Evolutionary conservation across 169 alveolate genomes (phyloP), one percentile per base, ranked within the genome.

Genomic region (Babesia sp.): DNA sequence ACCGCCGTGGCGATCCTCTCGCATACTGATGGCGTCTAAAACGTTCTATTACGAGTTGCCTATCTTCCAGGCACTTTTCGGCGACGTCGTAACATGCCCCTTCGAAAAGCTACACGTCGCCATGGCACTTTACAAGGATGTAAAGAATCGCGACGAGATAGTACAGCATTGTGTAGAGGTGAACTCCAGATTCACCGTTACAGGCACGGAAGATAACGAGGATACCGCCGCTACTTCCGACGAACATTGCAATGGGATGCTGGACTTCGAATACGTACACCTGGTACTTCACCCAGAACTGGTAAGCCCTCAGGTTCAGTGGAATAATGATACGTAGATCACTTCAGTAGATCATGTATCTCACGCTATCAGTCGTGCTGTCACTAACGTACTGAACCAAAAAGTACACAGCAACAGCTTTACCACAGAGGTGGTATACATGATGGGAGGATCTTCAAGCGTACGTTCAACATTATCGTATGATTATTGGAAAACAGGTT

Each of bases 391-490:
- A 55, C 50, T 78, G 34, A 78, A 56, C 69, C 51, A 44, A 31
- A 78, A 78, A 55, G 60, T 69, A 36, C 73, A 56, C 41, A 51
- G 74, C 48, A 66, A 67, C 48, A 54, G 33, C 75, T 48, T 78
- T 48, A 36, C 74, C 24, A 60, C 86, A 8, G 86, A 78, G 53
- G 75, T 78, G 20, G 79, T 56, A 28, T 78, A 56, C 74, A 68
- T 78, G 79, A 31, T 78, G 61, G 69, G 79, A 9, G 86, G 86
- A 11, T 78, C 86, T 29, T 60, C 80, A 33, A 69, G 73, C 44
- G 86, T 78, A 58, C 9, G 79, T 78, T 39, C 12, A 8, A 8
- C 14, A 20, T 28, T 0, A 22, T n/a, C 44, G 3, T 0, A 26
- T 2, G 1, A 1, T 12, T 42, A 22, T 45, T 1, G n/a, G 42